Conservation (phyloP, 129 eudicot species). For the Rutidosis leptorrhynchoides region DNA sequence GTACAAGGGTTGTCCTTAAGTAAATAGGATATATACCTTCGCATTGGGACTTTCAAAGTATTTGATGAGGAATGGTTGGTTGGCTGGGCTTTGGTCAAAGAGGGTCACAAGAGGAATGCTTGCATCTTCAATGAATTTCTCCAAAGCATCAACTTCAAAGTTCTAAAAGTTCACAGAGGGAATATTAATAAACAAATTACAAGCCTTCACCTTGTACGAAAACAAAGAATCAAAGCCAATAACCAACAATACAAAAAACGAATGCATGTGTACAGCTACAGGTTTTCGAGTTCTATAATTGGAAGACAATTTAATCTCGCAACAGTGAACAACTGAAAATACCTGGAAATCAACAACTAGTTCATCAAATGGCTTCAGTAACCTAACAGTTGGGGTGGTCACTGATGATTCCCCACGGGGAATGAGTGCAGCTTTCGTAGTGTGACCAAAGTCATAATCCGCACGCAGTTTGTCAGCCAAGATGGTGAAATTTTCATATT, state of each 20-base stretch:
- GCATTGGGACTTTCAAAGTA: slow-evolving; percentile 49
- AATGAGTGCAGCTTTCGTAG: slow-evolving; percentile 62
- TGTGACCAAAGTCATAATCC: slow-evolving; percentile 66
- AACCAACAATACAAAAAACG: neutral
- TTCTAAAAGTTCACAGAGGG: slow-evolving; percentile 36
- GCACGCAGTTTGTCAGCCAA: slow-evolving; percentile 78
- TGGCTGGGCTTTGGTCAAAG: slow-evolving; percentile 52
- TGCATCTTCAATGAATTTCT: slow-evolving; percentile 63
- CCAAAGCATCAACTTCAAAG: slow-evolving; percentile 60
- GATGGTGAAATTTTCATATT: slow-evolving; percentile 54
- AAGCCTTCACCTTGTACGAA: neutral
- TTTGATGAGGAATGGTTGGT: slow-evolving; percentile 51
- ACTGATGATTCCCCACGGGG: slow-evolving; percentile 57
- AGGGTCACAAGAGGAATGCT: slow-evolving; percentile 57
- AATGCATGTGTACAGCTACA: neutral
- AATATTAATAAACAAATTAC: neutral
- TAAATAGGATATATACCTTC: slow-evolving; percentile 41
- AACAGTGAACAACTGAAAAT: slow-evolving; percentile 3
- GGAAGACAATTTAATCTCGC: neutral
- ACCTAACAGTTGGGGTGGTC: slow-evolving; percentile 58
- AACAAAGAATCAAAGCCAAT: neutral
- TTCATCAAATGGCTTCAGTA: slow-evolving; percentile 90
- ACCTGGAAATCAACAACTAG: slow-evolving; percentile 71
- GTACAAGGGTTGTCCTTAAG: slow-evolving; percentile 5
- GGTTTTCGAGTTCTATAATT: neutral